Evolutionary conservation across 129 eudicot species (phyloP), one percentile per base, ranked within the genome.

Genomic region (Lonicera japonica): DNA sequence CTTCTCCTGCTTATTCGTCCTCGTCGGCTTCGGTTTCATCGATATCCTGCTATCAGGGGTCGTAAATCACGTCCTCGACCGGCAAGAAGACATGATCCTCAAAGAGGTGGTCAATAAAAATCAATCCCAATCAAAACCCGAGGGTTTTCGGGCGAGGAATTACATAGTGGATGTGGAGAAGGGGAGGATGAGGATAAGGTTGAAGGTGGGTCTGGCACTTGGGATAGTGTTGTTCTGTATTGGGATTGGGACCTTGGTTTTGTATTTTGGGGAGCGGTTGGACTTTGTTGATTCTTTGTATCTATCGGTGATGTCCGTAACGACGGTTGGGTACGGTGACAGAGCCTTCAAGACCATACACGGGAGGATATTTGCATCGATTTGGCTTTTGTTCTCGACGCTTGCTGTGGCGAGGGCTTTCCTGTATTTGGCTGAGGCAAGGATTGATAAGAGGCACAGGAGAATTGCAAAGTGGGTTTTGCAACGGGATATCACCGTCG

Each of bases 261-360:
- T 80, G 70, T 67, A 67, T 45, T 58, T 15, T 13, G 69, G 80
- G 5, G 90, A 84, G 67, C 11, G 20, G 0, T 41, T 84, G 69
- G 38, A 45, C 61, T 63, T 66, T 67, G 53, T 84, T 39, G 90
- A 84, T 70, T 70, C 83, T 6, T 23, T 84, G 5, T 84, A 84
- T 50, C 54, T 80, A 11, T 77, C 86, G 1, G 86, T 72, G 4
- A 57, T 77, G 22, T 80, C 90, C 0, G 86, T 84, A 7, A 84
- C 90, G 1, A 84, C 90, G 0, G 83, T 84, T 56, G 90, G 90
- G 0, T 84, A 84, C 64, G 90, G 90, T 20, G 90, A 84, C 63
- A 71, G 71, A 40, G 86, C 86, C 0, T 84, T 84, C 20, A 61
- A 51, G 56, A 77, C 90, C 11, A 54, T 67, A 21, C 38, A 61